A percentile compares a stretch with the other conserved stretches of the same genome.
Conservation (phyloP, 352 stramenopile species). For the Phytophthora tentaculata region DNA sequence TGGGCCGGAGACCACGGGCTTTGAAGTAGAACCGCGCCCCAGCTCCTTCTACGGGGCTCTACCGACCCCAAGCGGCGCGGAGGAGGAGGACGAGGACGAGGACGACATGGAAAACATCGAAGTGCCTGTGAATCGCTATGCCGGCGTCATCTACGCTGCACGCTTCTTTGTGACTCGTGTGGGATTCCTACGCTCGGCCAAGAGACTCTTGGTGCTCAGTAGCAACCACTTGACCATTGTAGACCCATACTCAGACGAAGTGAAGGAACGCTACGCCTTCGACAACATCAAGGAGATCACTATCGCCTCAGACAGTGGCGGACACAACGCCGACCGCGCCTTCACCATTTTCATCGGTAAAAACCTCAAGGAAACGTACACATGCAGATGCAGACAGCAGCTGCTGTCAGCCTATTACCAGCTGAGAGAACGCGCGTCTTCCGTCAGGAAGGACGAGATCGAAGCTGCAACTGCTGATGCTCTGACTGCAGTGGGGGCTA, state of each 20-base stretch:
- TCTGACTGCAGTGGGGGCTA: slow-evolving; percentile 46
- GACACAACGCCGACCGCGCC: slow-evolving; percentile 69
- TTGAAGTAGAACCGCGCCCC: slow-evolving; percentile 52
- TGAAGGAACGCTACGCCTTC: slow-evolving; percentile 88
- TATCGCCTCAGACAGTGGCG: slow-evolving; percentile 69
- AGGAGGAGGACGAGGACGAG: slow-evolving; percentile 57
- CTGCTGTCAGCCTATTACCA: slow-evolving; percentile 89
- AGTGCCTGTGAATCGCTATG: slow-evolving; percentile 69
- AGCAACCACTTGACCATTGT: slow-evolving; percentile 83
- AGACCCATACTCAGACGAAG: slow-evolving; percentile 85
- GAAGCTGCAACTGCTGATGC: slow-evolving; percentile 54
- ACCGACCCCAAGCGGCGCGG: slow-evolving; percentile 23
- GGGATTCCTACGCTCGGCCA: slow-evolving; percentile 79
- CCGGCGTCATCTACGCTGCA: slow-evolving; percentile 84
- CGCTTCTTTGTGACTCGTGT: slow-evolving; percentile 89
- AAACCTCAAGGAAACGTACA: slow-evolving; percentile 89
- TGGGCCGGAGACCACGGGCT: slow-evolving; percentile 66
- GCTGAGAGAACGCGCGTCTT: slow-evolving; percentile 80
- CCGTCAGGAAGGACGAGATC: slow-evolving; percentile 63
- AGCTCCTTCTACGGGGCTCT: slow-evolving; percentile 41
- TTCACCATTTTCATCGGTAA: slow-evolving; percentile 89
- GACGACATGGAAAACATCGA: slow-evolving; percentile 53
- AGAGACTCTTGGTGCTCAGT: slow-evolving; percentile 83
- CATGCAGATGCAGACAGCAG: slow-evolving; percentile 82
- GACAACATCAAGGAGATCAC: slow-evolving; percentile 91